These are phyloP conservation scores for Tolypocladium inflatum DNA, from an alignment of 2,329 filamentous ascomycete genomes.

Conservation along the genomic window DNA sequence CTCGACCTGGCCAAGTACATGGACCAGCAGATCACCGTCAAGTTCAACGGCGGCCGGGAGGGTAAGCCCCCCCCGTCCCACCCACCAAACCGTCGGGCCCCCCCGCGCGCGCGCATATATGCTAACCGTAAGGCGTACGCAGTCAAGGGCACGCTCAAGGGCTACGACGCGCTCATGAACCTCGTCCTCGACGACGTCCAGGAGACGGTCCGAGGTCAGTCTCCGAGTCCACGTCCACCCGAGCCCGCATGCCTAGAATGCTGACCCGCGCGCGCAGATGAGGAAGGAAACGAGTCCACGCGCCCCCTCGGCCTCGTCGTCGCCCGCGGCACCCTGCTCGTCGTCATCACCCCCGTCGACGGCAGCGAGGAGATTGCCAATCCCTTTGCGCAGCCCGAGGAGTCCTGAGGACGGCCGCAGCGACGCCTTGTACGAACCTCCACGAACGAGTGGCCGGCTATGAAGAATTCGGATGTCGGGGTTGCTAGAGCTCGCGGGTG, in stretches of 20 bases:
- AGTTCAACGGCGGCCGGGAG: slow-evolving; percentile 92
- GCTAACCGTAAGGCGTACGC: not conserved
- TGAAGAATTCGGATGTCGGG: not conserved
- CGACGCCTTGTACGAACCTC: not conserved
- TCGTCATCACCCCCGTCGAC: slow-evolving; percentile 85
- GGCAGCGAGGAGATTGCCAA: slow-evolving; percentile 95
- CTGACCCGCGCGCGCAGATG: slow-evolving; percentile 51
- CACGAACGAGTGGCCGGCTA: not conserved
- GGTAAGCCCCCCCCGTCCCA: slow-evolving; percentile 41
- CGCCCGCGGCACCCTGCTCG: slow-evolving; percentile 83
- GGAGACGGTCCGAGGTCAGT: slow-evolving; percentile 75
- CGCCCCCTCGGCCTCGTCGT: slow-evolving; percentile 79
- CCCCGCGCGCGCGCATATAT: not conserved
- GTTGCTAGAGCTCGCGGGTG: not conserved
- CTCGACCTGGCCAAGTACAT: slow-evolving; percentile 92
- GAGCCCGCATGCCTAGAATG: not conserved
- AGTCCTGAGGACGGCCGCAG: slow-evolving; percentile 33
- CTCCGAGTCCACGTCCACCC: not conserved
- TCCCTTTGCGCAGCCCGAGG: slow-evolving; percentile 72
- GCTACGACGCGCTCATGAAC: slow-evolving; percentile 97
- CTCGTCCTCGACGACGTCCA: slow-evolving; percentile 90
- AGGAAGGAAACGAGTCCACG: slow-evolving; percentile 80
- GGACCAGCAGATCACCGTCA: slow-evolving; percentile 91
- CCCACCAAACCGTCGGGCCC: slow-evolving; percentile 22
- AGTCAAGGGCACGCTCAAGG: slow-evolving; percentile 66